These are phyloP conservation scores for Porcisia hertigi DNA, from an alignment of 208 protist species.

Conservation along the genomic window DNA sequence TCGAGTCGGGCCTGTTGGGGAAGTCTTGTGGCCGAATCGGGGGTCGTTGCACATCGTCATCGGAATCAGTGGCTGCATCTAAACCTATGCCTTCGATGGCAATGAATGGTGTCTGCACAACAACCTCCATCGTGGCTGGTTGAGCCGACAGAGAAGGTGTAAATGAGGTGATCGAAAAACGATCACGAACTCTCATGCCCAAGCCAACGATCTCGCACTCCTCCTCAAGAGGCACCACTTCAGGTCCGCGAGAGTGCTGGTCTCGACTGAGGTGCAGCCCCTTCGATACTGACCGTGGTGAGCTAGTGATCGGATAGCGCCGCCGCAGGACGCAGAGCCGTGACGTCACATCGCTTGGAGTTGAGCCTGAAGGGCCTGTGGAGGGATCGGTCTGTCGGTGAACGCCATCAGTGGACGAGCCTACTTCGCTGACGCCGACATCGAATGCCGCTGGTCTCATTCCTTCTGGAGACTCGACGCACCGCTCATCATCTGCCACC, in stretches of 20 bases:
- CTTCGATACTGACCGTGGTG: neutral
- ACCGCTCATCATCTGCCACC: neutral
- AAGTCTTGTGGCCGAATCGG: neutral
- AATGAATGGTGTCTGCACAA: constrained; percentile 19
- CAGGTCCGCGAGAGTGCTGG: neutral
- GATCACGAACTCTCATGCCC: neutral
- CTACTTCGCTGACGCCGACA: no score
- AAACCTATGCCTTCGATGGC: constrained; percentile 15
- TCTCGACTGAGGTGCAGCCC: neutral
- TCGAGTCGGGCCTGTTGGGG: neutral
- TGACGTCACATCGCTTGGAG: constrained; percentile 3
- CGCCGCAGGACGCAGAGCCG: constrained; percentile 28
- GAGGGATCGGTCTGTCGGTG: neutral
- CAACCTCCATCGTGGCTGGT: constrained; percentile 7
- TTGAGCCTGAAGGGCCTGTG: neutral
- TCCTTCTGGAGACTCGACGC: neutral
- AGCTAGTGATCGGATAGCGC: neutral
- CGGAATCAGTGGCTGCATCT: neutral
- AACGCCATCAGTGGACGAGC: neutral
- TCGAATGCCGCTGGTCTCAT: neutral
- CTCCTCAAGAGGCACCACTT: neutral
- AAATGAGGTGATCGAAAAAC: neutral
- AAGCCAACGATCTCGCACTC: neutral
- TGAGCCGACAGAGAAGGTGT: neutral
- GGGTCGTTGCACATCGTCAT: neutral